phyloP scores from a whole-genome alignment of 2,329 filamentous ascomycete genomes.

The Beauveria sp. region DNA sequence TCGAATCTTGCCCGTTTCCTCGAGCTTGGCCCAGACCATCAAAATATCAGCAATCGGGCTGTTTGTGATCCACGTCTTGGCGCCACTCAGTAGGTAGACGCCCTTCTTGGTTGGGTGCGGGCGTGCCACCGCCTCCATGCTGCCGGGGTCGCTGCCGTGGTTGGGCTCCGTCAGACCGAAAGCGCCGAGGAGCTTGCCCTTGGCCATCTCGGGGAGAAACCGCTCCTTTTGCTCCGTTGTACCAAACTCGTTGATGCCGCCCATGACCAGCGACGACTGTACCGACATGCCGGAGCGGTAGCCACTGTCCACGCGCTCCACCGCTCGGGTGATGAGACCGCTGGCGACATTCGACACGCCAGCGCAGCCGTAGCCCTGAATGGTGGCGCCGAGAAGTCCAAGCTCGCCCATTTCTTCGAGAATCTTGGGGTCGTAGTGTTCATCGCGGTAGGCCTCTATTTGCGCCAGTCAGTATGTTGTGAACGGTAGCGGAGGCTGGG shows the following conservation, averaged over 20 bases:
- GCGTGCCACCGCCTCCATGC: slow-evolving; percentile 83
- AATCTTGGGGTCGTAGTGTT: slow-evolving; percentile 79
- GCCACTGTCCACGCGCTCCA: slow-evolving; percentile 84
- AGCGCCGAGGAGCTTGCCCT: slow-evolving; percentile 73
- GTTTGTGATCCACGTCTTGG: slow-evolving; percentile 96
- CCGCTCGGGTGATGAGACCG: slow-evolving; percentile 83
- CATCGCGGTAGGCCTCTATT: slow-evolving; percentile 73
- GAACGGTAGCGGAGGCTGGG: no score
- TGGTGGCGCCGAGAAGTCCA: slow-evolving; percentile 78
- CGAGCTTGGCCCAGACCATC: slow-evolving; percentile 86
- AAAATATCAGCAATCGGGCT: slow-evolving; percentile 81
- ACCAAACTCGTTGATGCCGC: slow-evolving; percentile 81
- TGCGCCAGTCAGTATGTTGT: background rate
- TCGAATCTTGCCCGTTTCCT: slow-evolving; percentile 86
- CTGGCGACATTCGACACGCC: slow-evolving; percentile 81
- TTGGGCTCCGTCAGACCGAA: slow-evolving; percentile 91
- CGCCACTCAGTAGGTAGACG: slow-evolving; percentile 68
- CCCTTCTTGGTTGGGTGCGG: slow-evolving; percentile 78
- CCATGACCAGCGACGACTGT: slow-evolving; percentile 89
- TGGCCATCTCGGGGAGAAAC: slow-evolving; percentile 72
- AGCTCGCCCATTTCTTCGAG: slow-evolving; percentile 88
- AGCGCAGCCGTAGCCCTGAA: slow-evolving; percentile 81
- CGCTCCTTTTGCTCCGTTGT: slow-evolving; percentile 81
- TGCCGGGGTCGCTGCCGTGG: slow-evolving; percentile 84
- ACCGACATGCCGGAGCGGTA: slow-evolving; percentile 92